Evolutionary conservation across 2,329 filamentous ascomycete species (phyloP), one percentile per base, ranked within the genome.

Genomic region (Trichophyton benhamiae): DNA sequence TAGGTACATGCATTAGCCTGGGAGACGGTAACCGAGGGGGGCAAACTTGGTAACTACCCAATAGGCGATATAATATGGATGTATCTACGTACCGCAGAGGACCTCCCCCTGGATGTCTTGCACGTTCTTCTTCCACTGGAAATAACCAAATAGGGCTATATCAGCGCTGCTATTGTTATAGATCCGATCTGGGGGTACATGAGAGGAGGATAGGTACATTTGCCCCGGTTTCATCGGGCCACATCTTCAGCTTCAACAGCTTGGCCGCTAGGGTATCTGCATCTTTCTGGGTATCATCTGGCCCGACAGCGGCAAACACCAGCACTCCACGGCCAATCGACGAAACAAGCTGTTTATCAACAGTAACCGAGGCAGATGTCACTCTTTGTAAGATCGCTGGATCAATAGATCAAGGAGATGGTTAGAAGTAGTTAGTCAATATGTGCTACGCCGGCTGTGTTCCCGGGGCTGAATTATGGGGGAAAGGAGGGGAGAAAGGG

Each of bases 301-400:
- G 91, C 36, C 88, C 91, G 49, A 99, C 85, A 27, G 91, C 94
- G 22, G 92, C 92, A 72, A 99, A 87, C 36, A 97, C 90, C 5
- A 99, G 80, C 49, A 99, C 77, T 33, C 94, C 94, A 74, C 87
- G 89, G 63, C 90, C 89, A 69, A 99, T 97, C 2, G 87, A 88
- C 0, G 94, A 97, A 53, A 99, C 83, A 33, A 96, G 78, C 72
- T 95, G 82, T 70, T 89, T 87, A 71, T 99, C 91, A 59, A 99
- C 92, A 1, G 91, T 94, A 68, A 99, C 94, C 6, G 92, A 96
- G 63, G 92, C 92, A 49, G 91, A 97, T 63, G 96, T 84, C 59
- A 99, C 94, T 66, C 94, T 84, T 76, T 99, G 94, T 60, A 97
- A 78, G 63, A 99, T 89, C 60, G 91, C 94, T 96, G 70, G 60